A percentile compares a stretch with the other conserved stretches of the same genome.
Evolutionary conservation across 78 protist species (phyloP).

Genomic region (Dictyostelium citrinum): DNA sequence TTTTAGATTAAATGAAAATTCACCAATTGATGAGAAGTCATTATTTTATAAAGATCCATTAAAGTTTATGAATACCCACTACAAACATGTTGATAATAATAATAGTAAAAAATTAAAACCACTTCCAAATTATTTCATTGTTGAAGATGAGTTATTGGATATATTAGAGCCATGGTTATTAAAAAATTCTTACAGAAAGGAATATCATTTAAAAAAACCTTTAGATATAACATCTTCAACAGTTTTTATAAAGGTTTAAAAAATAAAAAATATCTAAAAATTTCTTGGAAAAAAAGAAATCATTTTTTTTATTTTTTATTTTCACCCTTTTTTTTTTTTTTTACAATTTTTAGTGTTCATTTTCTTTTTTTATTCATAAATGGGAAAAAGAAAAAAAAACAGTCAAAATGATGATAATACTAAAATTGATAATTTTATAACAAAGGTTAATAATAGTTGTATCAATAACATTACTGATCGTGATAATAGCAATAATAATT

Average conservation of each 20-base stretch:
- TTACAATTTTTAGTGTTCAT: not conserved
- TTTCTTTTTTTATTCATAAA: not conserved
- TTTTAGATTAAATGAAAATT: not conserved
- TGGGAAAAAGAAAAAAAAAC: not conserved
- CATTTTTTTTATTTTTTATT: no score
- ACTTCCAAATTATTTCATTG: constrained; percentile 34
- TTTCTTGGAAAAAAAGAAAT: not conserved
- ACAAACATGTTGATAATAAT: not conserved
- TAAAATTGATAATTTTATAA: not conserved
- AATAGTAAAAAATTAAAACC: not conserved
- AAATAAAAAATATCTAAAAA: not conserved
- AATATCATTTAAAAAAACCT: not conserved
- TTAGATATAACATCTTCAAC: constrained; percentile 29
- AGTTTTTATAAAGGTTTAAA: not conserved
- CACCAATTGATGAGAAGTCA: constrained; percentile 15
- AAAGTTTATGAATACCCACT: not conserved
- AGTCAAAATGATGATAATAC: not conserved
- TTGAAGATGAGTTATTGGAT: constrained; percentile 20
- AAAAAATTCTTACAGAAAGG: not conserved
- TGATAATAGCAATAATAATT: not conserved
- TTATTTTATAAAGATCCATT: constrained; percentile 33
- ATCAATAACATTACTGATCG: not conserved
- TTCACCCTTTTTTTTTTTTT: no score
- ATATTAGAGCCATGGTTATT: not conserved
- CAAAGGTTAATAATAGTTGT: not conserved